Conservation (phyloP, 73 alveolate genomes). For the Tetrahymena malaccensis region DNA sequence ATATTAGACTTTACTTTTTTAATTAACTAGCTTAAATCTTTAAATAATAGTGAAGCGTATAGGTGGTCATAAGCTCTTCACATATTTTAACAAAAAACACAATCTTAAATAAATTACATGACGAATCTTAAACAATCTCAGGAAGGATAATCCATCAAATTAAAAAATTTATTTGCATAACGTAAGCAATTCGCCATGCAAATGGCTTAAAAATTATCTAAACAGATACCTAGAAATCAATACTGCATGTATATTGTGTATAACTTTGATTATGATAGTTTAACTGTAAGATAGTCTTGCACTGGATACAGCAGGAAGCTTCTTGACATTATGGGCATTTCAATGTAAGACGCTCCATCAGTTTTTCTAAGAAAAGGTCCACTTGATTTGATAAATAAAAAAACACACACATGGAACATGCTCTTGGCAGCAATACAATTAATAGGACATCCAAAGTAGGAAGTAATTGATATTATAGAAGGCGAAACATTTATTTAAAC, state of each 20-base stretch:
- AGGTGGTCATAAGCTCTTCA: not conserved
- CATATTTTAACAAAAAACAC: not conserved
- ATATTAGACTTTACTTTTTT: not conserved
- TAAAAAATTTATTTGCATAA: not conserved
- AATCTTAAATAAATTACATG: not conserved
- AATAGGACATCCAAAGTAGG: not conserved
- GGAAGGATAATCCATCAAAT: not conserved
- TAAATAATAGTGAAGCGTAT: not conserved
- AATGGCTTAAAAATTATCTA: not conserved
- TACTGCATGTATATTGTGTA: not conserved
- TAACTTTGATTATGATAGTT: not conserved
- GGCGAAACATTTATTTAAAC: not conserved
- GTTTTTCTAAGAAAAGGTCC: not conserved
- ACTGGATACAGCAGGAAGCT: not conserved
- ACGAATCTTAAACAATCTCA: not conserved
- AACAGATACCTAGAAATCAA: not conserved
- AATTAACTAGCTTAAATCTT: not conserved
- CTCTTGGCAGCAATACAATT: not conserved
- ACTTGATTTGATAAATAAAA: not conserved
- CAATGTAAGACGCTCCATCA: not conserved
- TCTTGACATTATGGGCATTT: not conserved
- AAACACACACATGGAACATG: not conserved
- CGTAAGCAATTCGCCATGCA: not conserved
- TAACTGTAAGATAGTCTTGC: not conserved
- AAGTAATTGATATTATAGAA: not conserved